Conservation (phyloP, 352 stramenopile genomes). For the Phytopythium boreale region DNA sequence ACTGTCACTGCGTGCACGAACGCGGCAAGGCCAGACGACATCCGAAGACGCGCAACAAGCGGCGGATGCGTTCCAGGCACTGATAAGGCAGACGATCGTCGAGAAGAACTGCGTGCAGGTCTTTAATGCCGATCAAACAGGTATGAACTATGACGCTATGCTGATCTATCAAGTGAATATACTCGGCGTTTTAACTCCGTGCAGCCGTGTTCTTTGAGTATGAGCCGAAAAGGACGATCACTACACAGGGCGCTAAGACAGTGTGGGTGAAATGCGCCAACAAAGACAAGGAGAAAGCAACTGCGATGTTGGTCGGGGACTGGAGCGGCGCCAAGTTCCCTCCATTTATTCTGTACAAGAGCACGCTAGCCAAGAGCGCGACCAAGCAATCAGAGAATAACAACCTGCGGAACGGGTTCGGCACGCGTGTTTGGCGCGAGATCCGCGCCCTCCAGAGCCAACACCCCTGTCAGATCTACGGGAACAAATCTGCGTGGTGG, state of each 20-base stretch:
- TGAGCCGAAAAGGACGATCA: constrained; percentile 7
- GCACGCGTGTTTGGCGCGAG: constrained; percentile 1
- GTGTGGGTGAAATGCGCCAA: constrained; percentile 11
- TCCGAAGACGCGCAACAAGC: constrained; percentile 9
- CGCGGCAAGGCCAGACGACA: constrained; percentile 11
- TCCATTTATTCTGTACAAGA: constrained; percentile 13
- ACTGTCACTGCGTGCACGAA: constrained; percentile 9
- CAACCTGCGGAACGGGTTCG: constrained; percentile 2
- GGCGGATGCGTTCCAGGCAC: not conserved
- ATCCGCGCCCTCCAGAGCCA: not conserved
- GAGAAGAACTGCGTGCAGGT: constrained; percentile 11
- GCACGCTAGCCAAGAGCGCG: not conserved
- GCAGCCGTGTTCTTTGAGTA: constrained; percentile 16
- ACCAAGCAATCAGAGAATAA: not conserved
- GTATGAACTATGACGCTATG: not conserved
- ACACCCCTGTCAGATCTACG: constrained; percentile 3
- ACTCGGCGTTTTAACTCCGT: not conserved
- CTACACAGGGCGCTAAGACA: not conserved
- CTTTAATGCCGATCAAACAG: constrained; percentile 17
- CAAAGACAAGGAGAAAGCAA: constrained; percentile 14
- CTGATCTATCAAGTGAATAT: not conserved
- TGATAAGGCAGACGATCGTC: constrained; percentile 7
- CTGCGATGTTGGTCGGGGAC: constrained; percentile 9
- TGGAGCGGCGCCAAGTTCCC: not conserved
- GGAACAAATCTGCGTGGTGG: constrained; percentile 10